Evolutionary conservation across 1,139 yeast genomes (phyloP).

Genomic region (Geotrichum histeridarum): DNA sequence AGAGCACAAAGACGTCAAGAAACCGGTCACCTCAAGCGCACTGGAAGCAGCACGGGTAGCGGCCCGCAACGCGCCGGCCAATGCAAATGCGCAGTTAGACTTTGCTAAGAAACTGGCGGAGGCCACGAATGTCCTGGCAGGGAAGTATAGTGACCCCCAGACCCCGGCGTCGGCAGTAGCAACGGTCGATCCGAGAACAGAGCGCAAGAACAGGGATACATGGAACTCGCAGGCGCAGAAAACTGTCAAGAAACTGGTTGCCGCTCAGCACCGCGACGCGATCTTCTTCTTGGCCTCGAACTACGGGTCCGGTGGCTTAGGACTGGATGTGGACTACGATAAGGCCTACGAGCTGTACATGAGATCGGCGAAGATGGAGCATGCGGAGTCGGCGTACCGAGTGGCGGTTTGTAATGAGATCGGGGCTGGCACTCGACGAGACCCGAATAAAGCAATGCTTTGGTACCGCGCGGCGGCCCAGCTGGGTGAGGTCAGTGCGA

Average conservation of each 20-base stretch:
- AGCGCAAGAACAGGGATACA: conserved; percentile 48
- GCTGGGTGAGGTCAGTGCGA: conserved; percentile 52
- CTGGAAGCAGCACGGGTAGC: conserved; percentile 32
- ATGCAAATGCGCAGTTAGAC: conserved; percentile 36
- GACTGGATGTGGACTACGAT: conserved; percentile 51
- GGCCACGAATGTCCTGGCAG: conserved; percentile 34
- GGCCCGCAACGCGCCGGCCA: conserved; percentile 32
- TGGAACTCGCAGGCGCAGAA: conserved; percentile 56
- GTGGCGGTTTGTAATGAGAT: conserved; percentile 64
- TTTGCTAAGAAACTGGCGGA: conserved; percentile 38
- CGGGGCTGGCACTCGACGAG: conserved; percentile 54
- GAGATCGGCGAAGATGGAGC: conserved; percentile 53
- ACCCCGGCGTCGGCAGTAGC: conserved; percentile 27
- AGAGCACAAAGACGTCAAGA: conserved; percentile 16
- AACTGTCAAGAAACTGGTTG: conserved; percentile 49
- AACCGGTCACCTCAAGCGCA: conserved; percentile 29
- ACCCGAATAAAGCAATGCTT: conserved; percentile 44
- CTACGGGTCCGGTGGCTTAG: conserved; percentile 52
- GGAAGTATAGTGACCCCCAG: conserved; percentile 33
- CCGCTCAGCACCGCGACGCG: conserved; percentile 44
- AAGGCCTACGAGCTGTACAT: conserved; percentile 56
- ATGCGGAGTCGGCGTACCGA: conserved; percentile 57
- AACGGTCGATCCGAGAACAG: conserved; percentile 41
- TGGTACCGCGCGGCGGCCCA: conserved; percentile 57
- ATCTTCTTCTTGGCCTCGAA: conserved; percentile 55